Evolutionary conservation across 768 basidiomycete genomes (phyloP), one percentile per base, ranked within the genome.

Genomic region (Suillus subalutaceus): DNA sequence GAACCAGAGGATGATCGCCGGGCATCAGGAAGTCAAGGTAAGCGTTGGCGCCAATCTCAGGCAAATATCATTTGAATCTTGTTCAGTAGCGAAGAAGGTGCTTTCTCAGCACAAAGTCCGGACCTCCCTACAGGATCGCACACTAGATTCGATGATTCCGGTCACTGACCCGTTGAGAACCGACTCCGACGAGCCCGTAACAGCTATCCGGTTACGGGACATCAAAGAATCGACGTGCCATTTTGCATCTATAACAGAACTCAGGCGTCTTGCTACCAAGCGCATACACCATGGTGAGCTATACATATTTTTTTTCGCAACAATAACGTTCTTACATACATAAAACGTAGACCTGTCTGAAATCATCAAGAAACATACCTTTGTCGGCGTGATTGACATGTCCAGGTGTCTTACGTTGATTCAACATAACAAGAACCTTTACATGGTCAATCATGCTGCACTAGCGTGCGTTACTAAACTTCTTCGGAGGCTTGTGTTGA

Each of bases 111-210:
- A 96, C 75, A 97, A 97, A 46, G 44, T n/a, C 9, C 44, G 97
- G 64, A 96, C 94, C 3, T 97, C 95, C 12, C 79, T 90, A 10
- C 82, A 90, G 53, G 93, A 96, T 65, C 88, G 96, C 43, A 99
- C 96, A 0, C 84, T 99, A 18, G 97, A 99, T 73, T 95, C 95
- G 0, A 97, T 98, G 94, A 92, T 98, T 67, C 90, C 90, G 2
- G 82, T 92, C 12, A 72, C 79, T 30, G 86, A 89, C 67, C 85
- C 88, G 4, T 80, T 83, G 7, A 85, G 82, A 57, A 77, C 80
- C 26, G 75, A 74, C 2, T 73, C 72, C 1, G 67, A 71, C 50
- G 73, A 72, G 30, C 44, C 53, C 9, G 65, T 71, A 41, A 71
- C 62, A 46, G 66, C 67, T 30, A 15, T 65, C 71, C 18, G 83